phyloP scores from a whole-genome alignment of 2,329 filamentous ascomycete species.

The Curvularia spicifera region DNA sequence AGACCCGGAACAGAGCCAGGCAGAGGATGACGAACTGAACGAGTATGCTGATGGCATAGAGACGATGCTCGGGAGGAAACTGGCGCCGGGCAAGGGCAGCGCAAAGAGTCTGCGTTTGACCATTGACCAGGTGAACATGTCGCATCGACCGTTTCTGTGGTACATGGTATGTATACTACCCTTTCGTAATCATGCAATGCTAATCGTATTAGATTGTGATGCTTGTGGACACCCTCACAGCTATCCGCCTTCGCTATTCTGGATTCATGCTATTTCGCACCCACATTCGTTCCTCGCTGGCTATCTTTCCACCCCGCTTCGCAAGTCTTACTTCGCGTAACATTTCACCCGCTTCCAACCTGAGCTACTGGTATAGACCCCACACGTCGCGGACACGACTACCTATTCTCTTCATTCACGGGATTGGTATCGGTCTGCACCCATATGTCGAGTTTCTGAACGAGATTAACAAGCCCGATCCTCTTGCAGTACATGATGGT shows the following conservation, averaged over 20 bases:
- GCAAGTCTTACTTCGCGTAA: constrained; percentile 56
- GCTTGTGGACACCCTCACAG: constrained; percentile 58
- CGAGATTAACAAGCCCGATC: constrained; percentile 54
- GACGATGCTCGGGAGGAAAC: constrained; percentile 56
- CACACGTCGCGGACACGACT: constrained; percentile 64
- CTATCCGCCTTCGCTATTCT: constrained; percentile 53
- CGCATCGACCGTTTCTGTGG: constrained; percentile 69
- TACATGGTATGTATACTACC: constrained; percentile 58
- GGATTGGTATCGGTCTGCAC: constrained; percentile 72
- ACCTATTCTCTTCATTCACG: constrained; percentile 73
- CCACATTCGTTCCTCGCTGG: constrained; percentile 51
- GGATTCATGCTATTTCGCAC: constrained; percentile 63
- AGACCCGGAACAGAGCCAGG: constrained; percentile 26
- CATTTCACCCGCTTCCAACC: constrained; percentile 56
- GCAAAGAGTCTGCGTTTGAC: constrained; percentile 68
- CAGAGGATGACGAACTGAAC: constrained; percentile 60
- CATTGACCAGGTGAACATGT: constrained; percentile 66
- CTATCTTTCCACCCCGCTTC: constrained; percentile 66
- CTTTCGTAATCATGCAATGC: not conserved
- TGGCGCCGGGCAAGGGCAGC: constrained; percentile 63
- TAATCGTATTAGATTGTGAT: constrained; percentile 51
- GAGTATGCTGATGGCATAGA: constrained; percentile 63
- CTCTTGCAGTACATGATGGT: constrained; percentile 44
- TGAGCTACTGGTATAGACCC: constrained; percentile 71
- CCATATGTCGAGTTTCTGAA: constrained; percentile 66